These are phyloP conservation scores for Phytopythium boreale DNA, from an alignment of 352 stramenopile genomes.

Conservation along the genomic window DNA sequence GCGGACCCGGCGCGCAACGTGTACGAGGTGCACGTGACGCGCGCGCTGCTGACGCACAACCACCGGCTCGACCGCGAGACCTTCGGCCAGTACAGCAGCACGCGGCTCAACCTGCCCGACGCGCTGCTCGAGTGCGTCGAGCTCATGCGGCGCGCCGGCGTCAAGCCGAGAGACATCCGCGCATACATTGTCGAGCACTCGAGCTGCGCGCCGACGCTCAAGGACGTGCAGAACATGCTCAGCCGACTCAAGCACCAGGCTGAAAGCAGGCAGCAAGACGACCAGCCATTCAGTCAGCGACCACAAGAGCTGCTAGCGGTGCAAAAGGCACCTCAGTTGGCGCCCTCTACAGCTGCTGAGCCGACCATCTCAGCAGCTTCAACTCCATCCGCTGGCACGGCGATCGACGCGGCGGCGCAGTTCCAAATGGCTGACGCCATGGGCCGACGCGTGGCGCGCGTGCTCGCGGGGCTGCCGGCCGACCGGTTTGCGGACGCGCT, in stretches of 20 bases:
- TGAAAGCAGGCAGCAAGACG: neutral
- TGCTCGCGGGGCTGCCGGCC: slow-evolving; percentile 20
- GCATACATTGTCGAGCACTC: slow-evolving; percentile 31
- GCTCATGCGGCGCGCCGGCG: slow-evolving; percentile 31
- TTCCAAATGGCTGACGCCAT: slow-evolving; percentile 23
- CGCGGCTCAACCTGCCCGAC: slow-evolving; percentile 22
- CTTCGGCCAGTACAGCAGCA: slow-evolving; percentile 33
- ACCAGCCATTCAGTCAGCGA: neutral
- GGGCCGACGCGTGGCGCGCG: slow-evolving; percentile 19
- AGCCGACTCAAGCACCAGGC: slow-evolving; percentile 14
- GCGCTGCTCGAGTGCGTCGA: slow-evolving; percentile 28
- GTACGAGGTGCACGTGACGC: slow-evolving; percentile 29
- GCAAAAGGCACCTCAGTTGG: slow-evolving; percentile 11
- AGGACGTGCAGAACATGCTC: slow-evolving; percentile 35
- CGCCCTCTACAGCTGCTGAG: neutral
- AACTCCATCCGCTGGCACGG: neutral
- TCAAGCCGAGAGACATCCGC: slow-evolving; percentile 28
- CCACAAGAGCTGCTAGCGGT: neutral
- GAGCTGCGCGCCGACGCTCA: slow-evolving; percentile 27
- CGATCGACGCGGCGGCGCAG: slow-evolving; percentile 14
- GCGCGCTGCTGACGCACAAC: slow-evolving; percentile 26
- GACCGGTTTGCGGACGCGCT: slow-evolving; percentile 22
- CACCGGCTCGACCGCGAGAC: slow-evolving; percentile 31
- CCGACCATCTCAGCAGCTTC: neutral
- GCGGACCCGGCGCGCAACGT: slow-evolving; percentile 19